phyloP scores from a whole-genome alignment of 805 yeast genomes.

The Yamadazyma sp. region DNA sequence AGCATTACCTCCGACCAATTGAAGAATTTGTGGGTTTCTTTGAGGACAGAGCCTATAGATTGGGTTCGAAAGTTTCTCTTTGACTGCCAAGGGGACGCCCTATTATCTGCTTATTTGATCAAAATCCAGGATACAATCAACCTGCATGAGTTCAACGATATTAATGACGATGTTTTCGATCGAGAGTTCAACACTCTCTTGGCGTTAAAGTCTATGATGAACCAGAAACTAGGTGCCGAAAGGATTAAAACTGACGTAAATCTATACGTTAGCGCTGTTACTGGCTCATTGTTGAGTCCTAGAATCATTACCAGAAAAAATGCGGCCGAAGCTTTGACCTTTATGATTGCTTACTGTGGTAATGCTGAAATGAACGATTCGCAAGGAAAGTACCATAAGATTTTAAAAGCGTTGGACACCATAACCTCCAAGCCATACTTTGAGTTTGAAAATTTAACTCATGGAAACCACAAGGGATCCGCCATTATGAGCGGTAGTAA shows the following conservation, averaged over 20 bases:
- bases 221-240: constrained; percentile 60
- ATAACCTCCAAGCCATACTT: constrained; percentile 39
- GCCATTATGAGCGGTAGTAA: constrained; percentile 22
- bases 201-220: constrained; percentile 73
- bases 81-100: constrained; percentile 76
- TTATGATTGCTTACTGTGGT: constrained; percentile 42
- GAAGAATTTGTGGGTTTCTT: constrained; percentile 84
- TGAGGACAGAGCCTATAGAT: constrained; percentile 78
- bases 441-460: constrained; percentile 30
- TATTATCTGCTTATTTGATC: constrained; percentile 58
- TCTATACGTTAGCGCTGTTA: constrained; percentile 54
- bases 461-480: constrained; percentile 23
- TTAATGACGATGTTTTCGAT: constrained; percentile 55
- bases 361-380: constrained; percentile 23
- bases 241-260: constrained; percentile 48
- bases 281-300: constrained; percentile 74
- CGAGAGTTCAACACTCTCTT: constrained; percentile 74
- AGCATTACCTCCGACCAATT: constrained; percentile 67
- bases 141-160: constrained; percentile 32
- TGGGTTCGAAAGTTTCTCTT: constrained; percentile 81
- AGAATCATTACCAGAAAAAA: constrained; percentile 71
- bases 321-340: constrained; percentile 72
- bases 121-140: constrained; percentile 51
- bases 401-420: constrained; percentile 51
- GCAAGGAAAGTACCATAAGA: constrained; percentile 53